phyloP scores from a whole-genome alignment of 139 green algal species.

The Coccomyxa sp. region DNA sequence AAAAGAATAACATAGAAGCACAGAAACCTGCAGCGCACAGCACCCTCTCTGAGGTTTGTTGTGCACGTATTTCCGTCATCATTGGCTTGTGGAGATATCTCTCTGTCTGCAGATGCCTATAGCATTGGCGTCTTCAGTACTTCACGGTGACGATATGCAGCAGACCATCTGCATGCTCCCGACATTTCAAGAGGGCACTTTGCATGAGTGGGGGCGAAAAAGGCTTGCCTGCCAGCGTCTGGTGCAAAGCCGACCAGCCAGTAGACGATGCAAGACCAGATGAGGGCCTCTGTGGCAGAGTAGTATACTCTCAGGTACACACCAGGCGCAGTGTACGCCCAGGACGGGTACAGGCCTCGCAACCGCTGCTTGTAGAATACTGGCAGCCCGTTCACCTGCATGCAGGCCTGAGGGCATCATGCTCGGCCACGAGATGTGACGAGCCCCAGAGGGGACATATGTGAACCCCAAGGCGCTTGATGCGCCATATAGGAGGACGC shows the following conservation, averaged over 20 bases:
- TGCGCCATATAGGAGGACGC: too few species aligned
- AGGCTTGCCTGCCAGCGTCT: conserved; percentile 5
- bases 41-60: too few species aligned
- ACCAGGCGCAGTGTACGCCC: conserved; percentile 14
- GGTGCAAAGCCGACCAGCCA: conserved; percentile 18
- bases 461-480: too few species aligned
- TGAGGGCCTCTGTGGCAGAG: conserved; percentile 24
- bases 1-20: conserved; percentile 34
- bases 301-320: conserved; percentile 28
- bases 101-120: too few species aligned
- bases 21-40: conserved; percentile 31
- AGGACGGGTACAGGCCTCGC: background rate
- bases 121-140: too few species aligned
- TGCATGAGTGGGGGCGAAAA: background rate
- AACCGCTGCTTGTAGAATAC: conserved; percentile 15
- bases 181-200: background rate
- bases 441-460: too few species aligned
- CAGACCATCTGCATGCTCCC: too few species aligned
- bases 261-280: conserved; percentile 41
- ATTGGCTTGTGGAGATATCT: too few species aligned
- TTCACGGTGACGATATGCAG: too few species aligned
- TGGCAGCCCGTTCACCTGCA: conserved; percentile 11
- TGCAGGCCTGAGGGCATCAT: too few species aligned
- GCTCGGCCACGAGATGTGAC: too few species aligned
- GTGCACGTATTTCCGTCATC: too few species aligned